phyloP scores from a whole-genome alignment of 768 basidiomycete species.

The Grammothele lineata region DNA sequence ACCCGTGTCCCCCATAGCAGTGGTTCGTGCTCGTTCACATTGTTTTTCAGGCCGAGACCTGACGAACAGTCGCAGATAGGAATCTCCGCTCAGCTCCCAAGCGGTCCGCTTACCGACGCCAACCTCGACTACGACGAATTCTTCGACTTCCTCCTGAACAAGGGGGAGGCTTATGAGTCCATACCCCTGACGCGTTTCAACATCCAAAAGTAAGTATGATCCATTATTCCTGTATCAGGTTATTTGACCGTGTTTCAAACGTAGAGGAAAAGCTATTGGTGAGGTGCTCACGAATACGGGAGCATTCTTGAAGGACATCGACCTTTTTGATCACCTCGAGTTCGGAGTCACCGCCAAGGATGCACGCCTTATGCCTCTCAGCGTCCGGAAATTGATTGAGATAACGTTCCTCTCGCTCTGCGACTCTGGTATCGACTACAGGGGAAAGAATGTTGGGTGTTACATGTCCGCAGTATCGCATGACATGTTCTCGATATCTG shows the following conservation, averaged over 20 bases:
- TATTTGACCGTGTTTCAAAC: neutral
- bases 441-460: conserved; percentile 38
- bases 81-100: conserved; percentile 36
- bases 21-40: no score
- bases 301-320: conserved; percentile 33
- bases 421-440: conserved; percentile 46
- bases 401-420: conserved; percentile 37
- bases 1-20: no score
- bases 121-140: conserved; percentile 34
- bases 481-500: conserved; percentile 5
- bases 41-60: no score
- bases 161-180: conserved; percentile 28
- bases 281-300: conserved; percentile 26
- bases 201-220: conserved; percentile 25
- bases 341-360: conserved; percentile 37
- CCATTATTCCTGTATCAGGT: neutral
- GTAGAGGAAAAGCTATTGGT: neutral
- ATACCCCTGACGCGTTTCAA: conserved; percentile 32
- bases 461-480: conserved; percentile 33
- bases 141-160: conserved; percentile 33
- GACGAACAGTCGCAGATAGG: conserved; percentile 27
- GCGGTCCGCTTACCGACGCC: conserved; percentile 20
- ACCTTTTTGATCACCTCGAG: conserved; percentile 35
- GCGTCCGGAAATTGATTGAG: conserved; percentile 35
- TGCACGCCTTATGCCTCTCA: conserved; percentile 30